phyloP scores from a whole-genome alignment of 768 basidiomycete species.

The Trametes sanguinea region DNA sequence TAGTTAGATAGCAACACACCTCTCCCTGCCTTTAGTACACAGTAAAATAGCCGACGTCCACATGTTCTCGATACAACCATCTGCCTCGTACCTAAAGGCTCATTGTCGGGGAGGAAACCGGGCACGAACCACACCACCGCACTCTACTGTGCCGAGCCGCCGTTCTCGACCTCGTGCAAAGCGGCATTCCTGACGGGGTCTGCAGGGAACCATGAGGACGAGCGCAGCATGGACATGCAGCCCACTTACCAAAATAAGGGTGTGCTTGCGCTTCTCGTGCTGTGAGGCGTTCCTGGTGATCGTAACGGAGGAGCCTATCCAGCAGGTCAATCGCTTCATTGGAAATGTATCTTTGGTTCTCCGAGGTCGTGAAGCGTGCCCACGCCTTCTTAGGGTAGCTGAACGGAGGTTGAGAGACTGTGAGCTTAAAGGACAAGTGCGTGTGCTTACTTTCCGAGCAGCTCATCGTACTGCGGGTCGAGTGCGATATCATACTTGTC shows the following conservation, averaged over 20 bases:
- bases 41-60: conserved; percentile 9
- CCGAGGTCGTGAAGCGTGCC: conserved; percentile 92
- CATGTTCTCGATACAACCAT: conserved; percentile 16
- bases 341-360: conserved; percentile 94
- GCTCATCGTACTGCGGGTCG: conserved; percentile 94
- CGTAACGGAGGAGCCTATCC: conserved; percentile 93
- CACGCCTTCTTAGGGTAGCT: conserved; percentile 95
- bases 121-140: not conserved
- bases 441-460: conserved; percentile 72
- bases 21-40: conserved; percentile 18
- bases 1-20: conserved; percentile 21
- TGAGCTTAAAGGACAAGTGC: conserved; percentile 9
- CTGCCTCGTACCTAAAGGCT: conserved; percentile 11
- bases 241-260: conserved; percentile 79
- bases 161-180: conserved; percentile 63
- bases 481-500: conserved; percentile 96
- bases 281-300: conserved; percentile 95
- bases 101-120: conserved; percentile 5
- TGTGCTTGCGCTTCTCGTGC: conserved; percentile 92
- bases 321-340: conserved; percentile 97
- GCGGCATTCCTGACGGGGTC: conserved; percentile 68
- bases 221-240: conserved; percentile 7
- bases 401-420: conserved; percentile 1
- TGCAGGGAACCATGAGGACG: conserved; percentile 34
- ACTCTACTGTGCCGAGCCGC: conserved; percentile 45